Percentiles rank a stretch among this genome's conserved stretches.
phyloP scores from a whole-genome alignment of 768 basidiomycete genomes.

The Tulasnella sp. region DNA sequence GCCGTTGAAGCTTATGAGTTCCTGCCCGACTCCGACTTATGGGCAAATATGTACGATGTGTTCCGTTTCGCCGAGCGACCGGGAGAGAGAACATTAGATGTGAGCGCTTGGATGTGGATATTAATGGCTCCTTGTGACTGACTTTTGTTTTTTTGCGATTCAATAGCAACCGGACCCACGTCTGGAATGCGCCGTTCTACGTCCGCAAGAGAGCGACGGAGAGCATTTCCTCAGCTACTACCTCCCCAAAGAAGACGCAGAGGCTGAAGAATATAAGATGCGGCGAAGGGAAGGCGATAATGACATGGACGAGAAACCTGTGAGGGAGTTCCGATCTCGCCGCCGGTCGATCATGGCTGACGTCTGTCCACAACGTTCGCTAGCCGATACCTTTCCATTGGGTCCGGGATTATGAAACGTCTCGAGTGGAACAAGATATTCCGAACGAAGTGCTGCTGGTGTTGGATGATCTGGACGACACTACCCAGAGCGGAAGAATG shows the following conservation, averaged over 20 bases:
- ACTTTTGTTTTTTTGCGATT: background rate
- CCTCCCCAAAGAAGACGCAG: constrained; percentile 73
- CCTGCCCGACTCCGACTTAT: constrained; percentile 81
- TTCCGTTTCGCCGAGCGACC: constrained; percentile 86
- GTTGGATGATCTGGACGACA: constrained; percentile 52
- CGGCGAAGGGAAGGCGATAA: constrained; percentile 20
- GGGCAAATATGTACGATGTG: constrained; percentile 87
- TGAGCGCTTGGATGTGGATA: constrained; percentile 44
- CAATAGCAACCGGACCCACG: constrained; percentile 73
- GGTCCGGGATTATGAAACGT: constrained; percentile 83
- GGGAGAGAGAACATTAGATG: constrained; percentile 74
- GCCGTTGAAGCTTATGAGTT: constrained; percentile 83
- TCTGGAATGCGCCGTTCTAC: constrained; percentile 80
- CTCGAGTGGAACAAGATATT: constrained; percentile 84
- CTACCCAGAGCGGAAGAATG: constrained; percentile 36
- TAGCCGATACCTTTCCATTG: constrained; percentile 75
- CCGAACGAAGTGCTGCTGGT: constrained; percentile 82
- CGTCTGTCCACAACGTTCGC: background rate
- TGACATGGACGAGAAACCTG: constrained; percentile 16
- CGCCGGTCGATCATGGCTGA: background rate
- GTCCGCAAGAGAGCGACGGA: constrained; percentile 86
- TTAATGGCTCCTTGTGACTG: background rate
- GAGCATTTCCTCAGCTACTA: constrained; percentile 89
- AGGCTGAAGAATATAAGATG: constrained; percentile 67
- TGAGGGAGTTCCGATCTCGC: background rate